phyloP scores from a whole-genome alignment of 1,284 basidiomycete species.

The Ceratobasidium sp. region DNA sequence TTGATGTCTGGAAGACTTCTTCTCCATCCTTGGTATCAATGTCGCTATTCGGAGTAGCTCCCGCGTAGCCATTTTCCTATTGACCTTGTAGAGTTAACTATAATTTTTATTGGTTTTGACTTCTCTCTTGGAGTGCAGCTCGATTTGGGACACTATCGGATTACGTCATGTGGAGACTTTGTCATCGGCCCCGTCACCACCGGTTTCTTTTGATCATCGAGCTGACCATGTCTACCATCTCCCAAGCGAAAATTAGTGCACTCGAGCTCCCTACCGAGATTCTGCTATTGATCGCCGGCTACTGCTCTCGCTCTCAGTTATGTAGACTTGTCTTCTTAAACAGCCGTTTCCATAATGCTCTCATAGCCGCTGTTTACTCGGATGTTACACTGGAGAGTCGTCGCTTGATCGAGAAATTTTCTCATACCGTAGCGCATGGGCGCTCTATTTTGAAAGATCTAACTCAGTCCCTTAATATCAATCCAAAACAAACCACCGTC shows the following conservation, averaged over 20 bases:
- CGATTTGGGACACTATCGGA: neutral
- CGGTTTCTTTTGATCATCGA: neutral
- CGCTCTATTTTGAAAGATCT: neutral
- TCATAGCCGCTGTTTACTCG: slow-evolving; percentile 13
- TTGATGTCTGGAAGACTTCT: slow-evolving; percentile 28
- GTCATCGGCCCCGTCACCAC: neutral
- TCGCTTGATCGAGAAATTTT: slow-evolving; percentile 16
- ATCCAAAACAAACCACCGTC: slow-evolving; percentile 1
- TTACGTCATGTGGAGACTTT: neutral
- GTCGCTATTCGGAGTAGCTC: slow-evolving; percentile 33
- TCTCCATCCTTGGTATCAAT: slow-evolving; percentile 22
- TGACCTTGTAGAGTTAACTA: neutral
- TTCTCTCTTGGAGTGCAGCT: neutral
- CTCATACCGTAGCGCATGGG: slow-evolving; percentile 4
- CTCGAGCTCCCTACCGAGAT: slow-evolving; percentile 1
- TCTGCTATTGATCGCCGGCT: slow-evolving; percentile 4
- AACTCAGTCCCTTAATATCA: neutral
- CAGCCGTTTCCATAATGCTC: neutral
- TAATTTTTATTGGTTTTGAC: neutral
- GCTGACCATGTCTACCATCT: neutral
- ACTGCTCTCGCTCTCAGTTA: neutral
- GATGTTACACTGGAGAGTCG: slow-evolving; percentile 11
- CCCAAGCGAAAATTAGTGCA: neutral
- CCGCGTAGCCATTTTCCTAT: neutral
- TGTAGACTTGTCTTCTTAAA: slow-evolving; percentile 20